Conservation (phyloP, 116 monocot genomes). For the Papilionanthe hybrid region DNA sequence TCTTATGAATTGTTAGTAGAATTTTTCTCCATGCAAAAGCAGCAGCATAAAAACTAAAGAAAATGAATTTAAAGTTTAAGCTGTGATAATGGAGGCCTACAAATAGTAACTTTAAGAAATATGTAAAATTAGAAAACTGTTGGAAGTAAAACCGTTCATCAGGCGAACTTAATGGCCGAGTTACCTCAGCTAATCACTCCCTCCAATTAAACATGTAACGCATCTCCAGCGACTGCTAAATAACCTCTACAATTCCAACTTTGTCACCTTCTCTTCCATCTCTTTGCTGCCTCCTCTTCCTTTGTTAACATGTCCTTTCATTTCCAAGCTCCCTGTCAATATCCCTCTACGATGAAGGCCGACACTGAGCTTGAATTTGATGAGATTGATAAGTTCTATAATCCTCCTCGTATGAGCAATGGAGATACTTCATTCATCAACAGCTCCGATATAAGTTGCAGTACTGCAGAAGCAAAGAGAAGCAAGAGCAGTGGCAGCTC, state of each 20-base stretch:
- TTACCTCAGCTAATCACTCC: constrained; percentile 1
- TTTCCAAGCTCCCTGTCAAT: too few species aligned
- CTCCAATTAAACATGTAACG: background rate
- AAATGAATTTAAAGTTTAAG: too few species aligned
- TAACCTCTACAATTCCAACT: background rate
- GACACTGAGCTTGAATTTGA: background rate
- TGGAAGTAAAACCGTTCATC: background rate
- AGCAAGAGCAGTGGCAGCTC: constrained; percentile 6
- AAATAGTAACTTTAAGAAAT: background rate
- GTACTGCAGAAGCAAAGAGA: constrained; percentile 1
- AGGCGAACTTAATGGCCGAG: background rate
- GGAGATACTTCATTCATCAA: constrained; percentile 1
- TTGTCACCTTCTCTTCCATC: background rate
- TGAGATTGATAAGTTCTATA: background rate
- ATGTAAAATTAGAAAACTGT: background rate
- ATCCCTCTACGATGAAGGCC: background rate
- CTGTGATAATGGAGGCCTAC: background rate
- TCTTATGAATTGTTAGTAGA: too few species aligned
- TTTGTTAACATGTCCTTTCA: background rate
- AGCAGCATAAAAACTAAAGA: too few species aligned
- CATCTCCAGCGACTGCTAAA: background rate
- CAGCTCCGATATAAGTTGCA: background rate
- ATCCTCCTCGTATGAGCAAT: constrained; percentile 6
- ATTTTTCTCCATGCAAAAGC: too few species aligned
- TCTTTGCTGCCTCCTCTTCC: background rate